These are phyloP conservation scores for Phytophthora foliorum DNA, from an alignment of 352 stramenopile genomes.

Conservation along the genomic window DNA sequence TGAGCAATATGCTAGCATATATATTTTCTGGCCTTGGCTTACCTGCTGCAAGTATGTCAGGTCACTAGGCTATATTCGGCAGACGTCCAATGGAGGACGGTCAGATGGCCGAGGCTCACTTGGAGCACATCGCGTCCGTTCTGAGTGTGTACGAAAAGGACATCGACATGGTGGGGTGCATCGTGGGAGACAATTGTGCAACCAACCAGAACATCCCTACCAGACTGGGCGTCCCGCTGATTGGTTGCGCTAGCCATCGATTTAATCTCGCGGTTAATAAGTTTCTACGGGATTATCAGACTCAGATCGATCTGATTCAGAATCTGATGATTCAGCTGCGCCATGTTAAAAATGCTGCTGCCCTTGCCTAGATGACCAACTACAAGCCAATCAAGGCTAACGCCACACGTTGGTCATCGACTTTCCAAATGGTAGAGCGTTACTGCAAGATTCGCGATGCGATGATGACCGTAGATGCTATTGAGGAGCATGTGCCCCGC, in stretches of 20 bases:
- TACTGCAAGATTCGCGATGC: slow-evolving; percentile 10
- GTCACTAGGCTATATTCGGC: too few relatives aligned
- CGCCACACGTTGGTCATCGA: slow-evolving; percentile 4
- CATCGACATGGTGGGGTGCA: slow-evolving; percentile 4
- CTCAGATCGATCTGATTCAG: slow-evolving; percentile 9
- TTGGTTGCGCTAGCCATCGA: slow-evolving; percentile 22
- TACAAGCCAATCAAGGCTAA: slow-evolving; percentile 8
- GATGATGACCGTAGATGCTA: slow-evolving; percentile 1
- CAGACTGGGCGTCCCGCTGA: slow-evolving; percentile 3
- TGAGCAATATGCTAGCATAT: too few relatives aligned
- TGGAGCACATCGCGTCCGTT: slow-evolving; percentile 7
- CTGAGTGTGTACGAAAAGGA: slow-evolving; percentile 13
- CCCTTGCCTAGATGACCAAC: neutral
- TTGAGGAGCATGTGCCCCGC: too few relatives aligned
- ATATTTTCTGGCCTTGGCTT: too few relatives aligned
- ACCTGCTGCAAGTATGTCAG: too few relatives aligned
- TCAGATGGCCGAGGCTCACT: slow-evolving; percentile 16
- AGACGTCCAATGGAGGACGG: slow-evolving; percentile 17
- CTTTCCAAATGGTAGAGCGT: slow-evolving; percentile 11
- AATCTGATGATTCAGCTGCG: slow-evolving; percentile 16
- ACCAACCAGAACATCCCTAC: slow-evolving; percentile 22
- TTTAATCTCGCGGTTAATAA: slow-evolving; percentile 7
- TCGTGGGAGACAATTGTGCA: slow-evolving; percentile 14
- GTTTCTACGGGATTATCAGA: slow-evolving; percentile 11
- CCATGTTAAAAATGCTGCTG: slow-evolving; percentile 7